Evolutionary conservation across 768 basidiomycete genomes (phyloP), one percentile per base, ranked within the genome.

Genomic region (Collybia nuda): DNA sequence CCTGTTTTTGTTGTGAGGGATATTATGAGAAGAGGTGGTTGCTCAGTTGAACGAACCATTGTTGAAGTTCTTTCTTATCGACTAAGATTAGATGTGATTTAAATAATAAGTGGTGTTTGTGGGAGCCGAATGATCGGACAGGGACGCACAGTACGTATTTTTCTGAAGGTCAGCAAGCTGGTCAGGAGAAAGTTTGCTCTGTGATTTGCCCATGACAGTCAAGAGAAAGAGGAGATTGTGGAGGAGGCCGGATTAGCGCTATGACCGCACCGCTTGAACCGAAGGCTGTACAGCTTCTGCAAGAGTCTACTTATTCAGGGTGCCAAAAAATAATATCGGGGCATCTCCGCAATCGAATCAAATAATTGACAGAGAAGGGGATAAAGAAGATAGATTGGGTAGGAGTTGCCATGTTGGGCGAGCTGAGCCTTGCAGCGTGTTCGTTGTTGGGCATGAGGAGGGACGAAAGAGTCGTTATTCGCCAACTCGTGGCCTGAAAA

Each of bases 51-150:
- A 61, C 47, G 38, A 48, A 91, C 93, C 94, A 96, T 77, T 93
- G 93, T 71, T 97, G 93, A 39, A 96, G 86, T 69, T 97, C 93
- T 65, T 90, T 86, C 85, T 95, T 96, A 77, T 95, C 92, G 68
- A 95, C 93, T 95, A 69, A 2, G 48, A 35, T 28, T 40, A n/a
- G 48, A 44, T 44, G 40, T 26, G n/a, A 19, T 39, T 53, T 59
- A 47, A n/a, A n/a, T n/a, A n/a, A n/a, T n/a, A n/a, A 48, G 54
- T 26, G 32, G 32, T 32, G 14, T 32, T 32, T 32, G 32, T 32
- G 32, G 32, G 26, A 39, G 37, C 37, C 54, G 60, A 59, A 50
- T 21, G 51, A 17, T 39, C 38, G 45, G 40, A 47, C 29, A 40
- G 32, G 26, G 24, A 74, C 81, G 66, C 60, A 96, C 97, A 98